A percentile compares a stretch with the other conserved stretches of the same genome.
phyloP scores from a whole-genome alignment of 768 basidiomycete genomes.

The Naematelia encephala region DNA sequence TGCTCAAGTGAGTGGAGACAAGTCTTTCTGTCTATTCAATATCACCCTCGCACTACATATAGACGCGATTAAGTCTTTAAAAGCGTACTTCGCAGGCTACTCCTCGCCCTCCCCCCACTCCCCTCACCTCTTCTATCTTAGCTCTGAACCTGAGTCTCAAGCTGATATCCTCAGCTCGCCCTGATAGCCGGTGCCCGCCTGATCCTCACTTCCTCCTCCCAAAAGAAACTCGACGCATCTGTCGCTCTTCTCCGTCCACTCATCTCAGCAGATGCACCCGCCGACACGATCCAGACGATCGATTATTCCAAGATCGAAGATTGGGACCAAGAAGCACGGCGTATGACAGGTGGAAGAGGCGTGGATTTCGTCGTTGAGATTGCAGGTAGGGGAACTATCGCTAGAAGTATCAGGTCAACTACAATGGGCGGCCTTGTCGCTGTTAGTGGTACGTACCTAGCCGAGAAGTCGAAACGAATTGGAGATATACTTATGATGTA shows the following conservation, averaged over 20 bases:
- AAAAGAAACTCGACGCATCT: slow-evolving; percentile 58
- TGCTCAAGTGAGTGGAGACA: slow-evolving; percentile 41
- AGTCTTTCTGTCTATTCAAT: no score
- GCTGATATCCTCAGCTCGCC: slow-evolving; percentile 57
- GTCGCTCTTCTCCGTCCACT: slow-evolving; percentile 58
- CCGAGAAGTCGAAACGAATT: not conserved
- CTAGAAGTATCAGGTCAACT: slow-evolving; percentile 33
- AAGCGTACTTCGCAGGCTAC: no score
- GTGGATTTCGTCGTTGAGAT: slow-evolving; percentile 47
- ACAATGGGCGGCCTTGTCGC: slow-evolving; percentile 39
- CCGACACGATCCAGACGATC: slow-evolving; percentile 51
- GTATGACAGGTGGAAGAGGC: slow-evolving; percentile 47
- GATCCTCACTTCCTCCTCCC: slow-evolving; percentile 66
- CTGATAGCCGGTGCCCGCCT: slow-evolving; percentile 63
- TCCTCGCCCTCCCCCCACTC: no score
- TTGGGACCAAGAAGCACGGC: slow-evolving; percentile 60
- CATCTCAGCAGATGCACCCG: slow-evolving; percentile 33
- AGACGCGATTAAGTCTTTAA: no score
- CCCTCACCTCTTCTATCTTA: no score
- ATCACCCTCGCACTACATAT: no score
- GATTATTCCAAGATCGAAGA: slow-evolving; percentile 62
- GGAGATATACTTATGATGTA: not conserved
- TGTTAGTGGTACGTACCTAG: slow-evolving; percentile 17
- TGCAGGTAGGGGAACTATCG: slow-evolving; percentile 34
- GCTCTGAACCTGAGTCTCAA: no score